A percentile compares a stretch with the other conserved stretches of the same genome.
These are phyloP conservation scores for Trichosporon asahii DNA, from an alignment of 1,284 basidiomycete genomes.

Conservation along the genomic window DNA sequence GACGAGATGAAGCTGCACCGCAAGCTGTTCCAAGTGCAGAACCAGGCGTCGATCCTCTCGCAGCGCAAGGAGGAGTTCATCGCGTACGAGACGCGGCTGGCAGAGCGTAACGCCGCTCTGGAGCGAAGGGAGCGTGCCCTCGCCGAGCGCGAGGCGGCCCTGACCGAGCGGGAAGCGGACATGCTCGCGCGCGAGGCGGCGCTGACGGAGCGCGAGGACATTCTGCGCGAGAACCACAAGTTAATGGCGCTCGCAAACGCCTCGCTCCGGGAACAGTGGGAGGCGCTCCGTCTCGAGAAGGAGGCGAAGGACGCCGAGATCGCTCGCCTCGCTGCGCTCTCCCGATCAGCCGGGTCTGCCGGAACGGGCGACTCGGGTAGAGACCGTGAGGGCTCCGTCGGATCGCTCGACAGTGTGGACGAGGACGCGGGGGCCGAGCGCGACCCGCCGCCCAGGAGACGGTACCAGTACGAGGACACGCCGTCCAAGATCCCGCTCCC, in stretches of 20 bases:
- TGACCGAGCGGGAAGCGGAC: slow-evolving; percentile 47
- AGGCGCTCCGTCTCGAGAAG: slow-evolving; percentile 57
- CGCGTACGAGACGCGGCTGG: slow-evolving; percentile 53
- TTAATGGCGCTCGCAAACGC: slow-evolving; percentile 67
- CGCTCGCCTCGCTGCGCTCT: neutral
- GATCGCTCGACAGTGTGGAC: neutral
- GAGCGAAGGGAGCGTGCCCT: slow-evolving; percentile 30
- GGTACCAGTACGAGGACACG: slow-evolving; percentile 41
- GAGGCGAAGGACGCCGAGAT: slow-evolving; percentile 26
- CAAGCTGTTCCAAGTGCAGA: slow-evolving; percentile 49
- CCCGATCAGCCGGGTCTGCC: neutral
- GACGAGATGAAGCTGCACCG: slow-evolving; percentile 50
- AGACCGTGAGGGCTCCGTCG: neutral
- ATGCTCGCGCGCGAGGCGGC: slow-evolving; percentile 65
- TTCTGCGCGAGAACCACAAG: slow-evolving; percentile 63
- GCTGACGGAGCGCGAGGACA: slow-evolving; percentile 62
- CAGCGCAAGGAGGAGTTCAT: slow-evolving; percentile 55
- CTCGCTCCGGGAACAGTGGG: slow-evolving; percentile 55
- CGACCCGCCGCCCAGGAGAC: slow-evolving; percentile 23
- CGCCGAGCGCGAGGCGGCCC: slow-evolving; percentile 27
- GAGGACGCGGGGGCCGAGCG: neutral
- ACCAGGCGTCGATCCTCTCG: slow-evolving; percentile 41
- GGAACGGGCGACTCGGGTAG: neutral
- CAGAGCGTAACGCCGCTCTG: slow-evolving; percentile 23
- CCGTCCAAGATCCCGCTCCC: slow-evolving; percentile 47